Percentiles rank a stretch among this genome's conserved stretches.
Evolutionary conservation across 2,329 filamentous ascomycete species (phyloP).

Genomic region (Penicillium sumatraense): DNA sequence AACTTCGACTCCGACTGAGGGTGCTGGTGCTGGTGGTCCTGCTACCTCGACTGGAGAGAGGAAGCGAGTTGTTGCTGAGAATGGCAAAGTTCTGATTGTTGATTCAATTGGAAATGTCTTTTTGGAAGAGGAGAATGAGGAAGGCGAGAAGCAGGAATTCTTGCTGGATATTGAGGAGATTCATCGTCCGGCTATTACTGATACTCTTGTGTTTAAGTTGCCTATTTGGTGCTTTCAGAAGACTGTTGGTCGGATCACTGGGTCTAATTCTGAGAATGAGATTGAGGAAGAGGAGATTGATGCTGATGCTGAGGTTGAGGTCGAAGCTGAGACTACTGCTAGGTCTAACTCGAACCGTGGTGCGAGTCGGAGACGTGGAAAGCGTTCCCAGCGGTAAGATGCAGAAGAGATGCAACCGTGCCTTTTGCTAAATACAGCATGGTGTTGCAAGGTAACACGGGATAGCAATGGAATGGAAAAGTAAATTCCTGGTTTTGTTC

Average conservation of each 20-base stretch:
- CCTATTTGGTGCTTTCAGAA: slow-evolving; percentile 73
- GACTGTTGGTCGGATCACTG: slow-evolving; percentile 35
- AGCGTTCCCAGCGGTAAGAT: slow-evolving; percentile 33
- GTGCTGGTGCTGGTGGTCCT: slow-evolving; percentile 14
- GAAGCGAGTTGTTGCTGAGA: slow-evolving; percentile 89
- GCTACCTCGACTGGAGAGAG: slow-evolving; percentile 73
- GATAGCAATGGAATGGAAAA: too few species aligned
- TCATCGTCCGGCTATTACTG: slow-evolving; percentile 71
- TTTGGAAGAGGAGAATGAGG: slow-evolving; percentile 87
- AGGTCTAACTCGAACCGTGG: slow-evolving; percentile 28
- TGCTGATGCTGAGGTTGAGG: slow-evolving; percentile 28
- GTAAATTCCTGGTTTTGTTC: too few species aligned
- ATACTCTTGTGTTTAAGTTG: slow-evolving; percentile 81
- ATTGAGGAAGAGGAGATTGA: slow-evolving; percentile 24
- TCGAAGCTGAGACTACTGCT: slow-evolving; percentile 29
- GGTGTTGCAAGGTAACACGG: too few species aligned
- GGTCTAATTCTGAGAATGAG: slow-evolving; percentile 25
- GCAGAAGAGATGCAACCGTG: too few species aligned
- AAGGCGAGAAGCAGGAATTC: slow-evolving; percentile 81
- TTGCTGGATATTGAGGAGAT: slow-evolving; percentile 90
- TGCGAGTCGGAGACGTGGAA: slow-evolving; percentile 35
- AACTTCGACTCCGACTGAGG: slow-evolving; percentile 57
- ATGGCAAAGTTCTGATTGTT: slow-evolving; percentile 92
- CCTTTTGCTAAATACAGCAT: too few species aligned
- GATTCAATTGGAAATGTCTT: slow-evolving; percentile 92